Evolutionary conservation across 495 filamentous ascomycete genomes (phyloP).

Genomic region (Aspergillus biplanus): DNA sequence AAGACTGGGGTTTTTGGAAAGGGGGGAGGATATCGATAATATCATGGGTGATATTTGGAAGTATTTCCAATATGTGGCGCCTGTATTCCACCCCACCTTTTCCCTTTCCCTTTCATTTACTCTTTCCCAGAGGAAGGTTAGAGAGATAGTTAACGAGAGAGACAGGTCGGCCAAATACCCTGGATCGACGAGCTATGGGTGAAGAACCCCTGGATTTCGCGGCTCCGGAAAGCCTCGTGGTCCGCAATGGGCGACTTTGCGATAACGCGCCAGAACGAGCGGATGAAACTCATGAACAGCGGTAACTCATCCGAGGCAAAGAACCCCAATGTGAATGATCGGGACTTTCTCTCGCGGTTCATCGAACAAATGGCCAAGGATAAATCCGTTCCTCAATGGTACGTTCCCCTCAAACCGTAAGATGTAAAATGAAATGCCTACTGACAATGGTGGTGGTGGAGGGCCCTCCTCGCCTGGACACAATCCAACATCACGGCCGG

Average conservation of each 20-base stretch:
- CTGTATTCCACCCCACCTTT: conserved; percentile 1
- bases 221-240: not conserved
- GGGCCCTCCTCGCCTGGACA: conserved; percentile 11
- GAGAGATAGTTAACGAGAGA: not conserved
- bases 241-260: not conserved
- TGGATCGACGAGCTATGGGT: conserved; percentile 3
- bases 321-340: not conserved
- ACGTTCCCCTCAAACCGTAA: not conserved
- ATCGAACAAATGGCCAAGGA: not conserved
- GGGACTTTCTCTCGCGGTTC: not conserved
- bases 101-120: no score
- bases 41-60: conserved; percentile 32
- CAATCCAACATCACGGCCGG: conserved; percentile 54
- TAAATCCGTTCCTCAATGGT: not conserved
- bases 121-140: no score
- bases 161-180: conserved; percentile 3
- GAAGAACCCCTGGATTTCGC: not conserved
- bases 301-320: not conserved
- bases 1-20: conserved; percentile 42
- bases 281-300: not conserved
- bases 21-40: conserved; percentile 36
- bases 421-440: no score
- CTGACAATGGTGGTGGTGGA: conserved; percentile 2
- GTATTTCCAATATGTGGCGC: conserved; percentile 30
- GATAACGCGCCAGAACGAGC: not conserved